Evolutionary conservation across 1,139 yeast species (phyloP), one percentile per base, ranked within the genome.

Genomic region (Geotrichum australiense): DNA sequence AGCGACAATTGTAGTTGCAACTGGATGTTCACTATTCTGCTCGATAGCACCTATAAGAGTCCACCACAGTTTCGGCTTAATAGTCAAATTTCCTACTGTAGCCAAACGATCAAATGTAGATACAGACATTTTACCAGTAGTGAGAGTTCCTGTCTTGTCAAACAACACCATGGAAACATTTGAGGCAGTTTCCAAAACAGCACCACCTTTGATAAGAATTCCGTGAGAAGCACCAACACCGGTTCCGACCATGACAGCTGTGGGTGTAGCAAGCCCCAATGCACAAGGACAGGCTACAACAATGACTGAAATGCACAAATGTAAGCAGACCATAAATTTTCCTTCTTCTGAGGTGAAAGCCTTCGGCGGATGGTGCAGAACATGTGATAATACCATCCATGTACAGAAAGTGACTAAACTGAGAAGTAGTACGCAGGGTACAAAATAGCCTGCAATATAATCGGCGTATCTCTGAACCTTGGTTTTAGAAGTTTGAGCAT

Each of bases 201-300:
- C 94, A 19, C 97, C 98, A 38, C 97, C 96, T 62, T 91, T 91
- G 54, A 93, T 83, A 43, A 93, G 69, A 10, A 91, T 83, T 20
- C 98, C 98, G 61, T 86, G 71, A 10, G 75, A 64, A 0, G 98
- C 97, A 27, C 96, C 97, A 22, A 86, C 82, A 20, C 98, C 98
- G 1, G 97, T 89, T 5, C 97, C 98, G 3, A 91, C 98, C 96
- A 91, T 89, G 3, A 93, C 85, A 0, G 98, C 98, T 1, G 98
- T 91, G 0, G 98, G 98, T 0, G 98, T 94, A 6, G 96, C 96
- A 41, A 91, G 70, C 1, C 98, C 98, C 24, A 91, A 67, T 0
- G 97, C 97, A 71, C 97, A 91, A 0, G 98, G 98, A 63, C 98
- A 91, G 0, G 98, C 98, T 37, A 91, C 96, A 10, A 91, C 96